Evolutionary conservation across 2,329 filamentous ascomycete species (phyloP).

Genomic region (Cercospora citrullina): DNA sequence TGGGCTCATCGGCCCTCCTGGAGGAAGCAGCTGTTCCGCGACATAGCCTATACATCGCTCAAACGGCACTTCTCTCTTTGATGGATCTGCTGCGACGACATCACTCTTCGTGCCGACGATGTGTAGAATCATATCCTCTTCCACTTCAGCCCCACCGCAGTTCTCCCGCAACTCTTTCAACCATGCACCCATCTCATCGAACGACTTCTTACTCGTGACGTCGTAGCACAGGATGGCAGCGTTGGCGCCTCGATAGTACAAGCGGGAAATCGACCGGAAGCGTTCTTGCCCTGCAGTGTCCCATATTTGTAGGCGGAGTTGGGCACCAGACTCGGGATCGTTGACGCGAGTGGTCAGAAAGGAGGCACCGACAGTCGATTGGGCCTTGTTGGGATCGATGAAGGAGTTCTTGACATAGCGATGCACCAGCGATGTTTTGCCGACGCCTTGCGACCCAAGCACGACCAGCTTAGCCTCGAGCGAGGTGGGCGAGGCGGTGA

Average conservation of each 20-base stretch:
- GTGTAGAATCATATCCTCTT: slow-evolving; percentile 76
- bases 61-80: slow-evolving; percentile 80
- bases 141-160: slow-evolving; percentile 21
- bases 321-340: slow-evolving; percentile 80
- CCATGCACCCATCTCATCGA: slow-evolving; percentile 91
- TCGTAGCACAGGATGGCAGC: slow-evolving; percentile 93
- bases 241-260: slow-evolving; percentile 95
- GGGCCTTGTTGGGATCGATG: slow-evolving; percentile 54
- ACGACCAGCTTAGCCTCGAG: slow-evolving; percentile 82
- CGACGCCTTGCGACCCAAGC: slow-evolving; percentile 75
- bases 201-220: slow-evolving; percentile 82
- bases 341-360: slow-evolving; percentile 65
- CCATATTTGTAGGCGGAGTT: slow-evolving; percentile 93
- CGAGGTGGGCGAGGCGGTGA: slow-evolving; percentile 44
- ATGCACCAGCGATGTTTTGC: slow-evolving; percentile 76
- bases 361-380: slow-evolving; percentile 53
- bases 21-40: slow-evolving; percentile 80
- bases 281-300: slow-evolving; percentile 95
- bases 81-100: slow-evolving; percentile 81
- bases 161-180: slow-evolving; percentile 52
- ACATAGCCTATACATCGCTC: slow-evolving; percentile 96
- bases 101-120: slow-evolving; percentile 96
- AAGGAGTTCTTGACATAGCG: slow-evolving; percentile 74
- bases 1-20: slow-evolving; percentile 16
- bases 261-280: slow-evolving; percentile 87